phyloP scores from a whole-genome alignment of 2,329 filamentous ascomycete genomes.

The Fusarium pilosicola region DNA sequence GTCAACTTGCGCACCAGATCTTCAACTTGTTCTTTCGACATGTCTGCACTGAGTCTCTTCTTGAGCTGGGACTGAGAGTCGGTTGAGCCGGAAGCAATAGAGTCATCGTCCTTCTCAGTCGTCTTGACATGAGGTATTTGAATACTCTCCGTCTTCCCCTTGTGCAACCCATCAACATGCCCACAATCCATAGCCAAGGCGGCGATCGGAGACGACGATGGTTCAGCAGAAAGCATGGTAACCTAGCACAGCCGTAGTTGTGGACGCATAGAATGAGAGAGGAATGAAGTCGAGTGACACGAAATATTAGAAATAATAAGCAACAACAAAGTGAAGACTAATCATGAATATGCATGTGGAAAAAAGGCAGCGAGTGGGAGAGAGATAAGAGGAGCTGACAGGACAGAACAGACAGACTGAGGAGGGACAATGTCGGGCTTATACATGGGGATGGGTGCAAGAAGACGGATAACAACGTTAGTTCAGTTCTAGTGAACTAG shows the following conservation, averaged over 20 bases:
- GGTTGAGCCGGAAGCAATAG: slow-evolving; percentile 31
- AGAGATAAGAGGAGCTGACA: slow-evolving; percentile 17
- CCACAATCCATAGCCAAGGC: slow-evolving; percentile 14
- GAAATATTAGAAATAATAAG: neutral
- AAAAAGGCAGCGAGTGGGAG: slow-evolving; percentile 2
- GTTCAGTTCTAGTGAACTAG: neutral
- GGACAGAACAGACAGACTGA: neutral
- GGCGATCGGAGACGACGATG: slow-evolving; percentile 22
- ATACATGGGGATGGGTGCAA: slow-evolving; percentile 3
- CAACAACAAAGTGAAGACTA: neutral
- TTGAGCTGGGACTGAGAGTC: slow-evolving; percentile 30
- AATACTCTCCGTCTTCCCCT: slow-evolving; percentile 4
- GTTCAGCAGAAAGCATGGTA: slow-evolving; percentile 28
- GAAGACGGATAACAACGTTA: slow-evolving; percentile 2
- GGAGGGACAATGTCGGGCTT: slow-evolving; percentile 25
- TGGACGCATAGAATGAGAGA: slow-evolving; percentile 4
- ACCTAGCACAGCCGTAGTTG: slow-evolving; percentile 13
- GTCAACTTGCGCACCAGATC: slow-evolving; percentile 38
- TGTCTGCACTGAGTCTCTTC: slow-evolving; percentile 37
- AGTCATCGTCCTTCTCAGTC: slow-evolving; percentile 15
- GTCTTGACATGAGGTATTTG: slow-evolving; percentile 35
- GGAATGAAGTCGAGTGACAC: neutral
- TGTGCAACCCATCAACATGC: slow-evolving; percentile 10
- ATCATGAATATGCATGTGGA: neutral
- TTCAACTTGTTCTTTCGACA: slow-evolving; percentile 43